A percentile compares a stretch with the other conserved stretches of the same genome.
Evolutionary conservation across 176 grass and related monocot genomes (phyloP).

Genomic region (Juncus effusus): DNA sequence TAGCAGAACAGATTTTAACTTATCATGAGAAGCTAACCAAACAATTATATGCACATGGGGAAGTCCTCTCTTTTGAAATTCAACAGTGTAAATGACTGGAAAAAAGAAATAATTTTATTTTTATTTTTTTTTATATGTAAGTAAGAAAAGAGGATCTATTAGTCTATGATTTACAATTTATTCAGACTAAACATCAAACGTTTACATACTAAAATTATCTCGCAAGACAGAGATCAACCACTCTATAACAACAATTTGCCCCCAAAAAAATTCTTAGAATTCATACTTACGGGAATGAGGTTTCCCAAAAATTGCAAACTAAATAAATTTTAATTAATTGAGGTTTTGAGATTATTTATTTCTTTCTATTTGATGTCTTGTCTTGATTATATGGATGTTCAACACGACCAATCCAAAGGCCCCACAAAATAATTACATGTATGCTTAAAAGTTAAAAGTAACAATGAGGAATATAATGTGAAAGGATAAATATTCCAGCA

Average conservation of each 20-base stretch:
- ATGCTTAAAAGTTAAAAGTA: slow-evolving; percentile 44
- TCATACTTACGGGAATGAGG: too few species aligned
- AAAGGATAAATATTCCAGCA: slow-evolving; percentile 98
- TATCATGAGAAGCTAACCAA: background rate
- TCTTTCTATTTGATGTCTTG: slow-evolving; percentile 21
- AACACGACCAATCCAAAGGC: slow-evolving; percentile 58
- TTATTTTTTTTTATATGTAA: too few species aligned
- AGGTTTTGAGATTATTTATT: slow-evolving; percentile 2
- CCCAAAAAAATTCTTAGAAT: background rate
- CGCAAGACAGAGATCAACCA: too few species aligned
- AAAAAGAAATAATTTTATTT: too few species aligned
- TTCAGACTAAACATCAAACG: too few species aligned
- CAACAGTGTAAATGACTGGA: background rate
- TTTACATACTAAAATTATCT: too few species aligned
- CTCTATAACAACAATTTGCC: too few species aligned
- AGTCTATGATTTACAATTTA: too few species aligned
- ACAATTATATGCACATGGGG: background rate
- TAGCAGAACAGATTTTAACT: background rate
- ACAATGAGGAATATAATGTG: slow-evolving; percentile 63
- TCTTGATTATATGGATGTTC: slow-evolving; percentile 46
- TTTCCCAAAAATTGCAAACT: too few species aligned
- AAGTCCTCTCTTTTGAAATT: background rate
- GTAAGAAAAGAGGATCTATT: too few species aligned
- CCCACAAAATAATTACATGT: slow-evolving; percentile 62
- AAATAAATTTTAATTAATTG: too few species aligned